Conservation (phyloP, 768 basidiomycete species). For the Trametes punicea region DNA sequence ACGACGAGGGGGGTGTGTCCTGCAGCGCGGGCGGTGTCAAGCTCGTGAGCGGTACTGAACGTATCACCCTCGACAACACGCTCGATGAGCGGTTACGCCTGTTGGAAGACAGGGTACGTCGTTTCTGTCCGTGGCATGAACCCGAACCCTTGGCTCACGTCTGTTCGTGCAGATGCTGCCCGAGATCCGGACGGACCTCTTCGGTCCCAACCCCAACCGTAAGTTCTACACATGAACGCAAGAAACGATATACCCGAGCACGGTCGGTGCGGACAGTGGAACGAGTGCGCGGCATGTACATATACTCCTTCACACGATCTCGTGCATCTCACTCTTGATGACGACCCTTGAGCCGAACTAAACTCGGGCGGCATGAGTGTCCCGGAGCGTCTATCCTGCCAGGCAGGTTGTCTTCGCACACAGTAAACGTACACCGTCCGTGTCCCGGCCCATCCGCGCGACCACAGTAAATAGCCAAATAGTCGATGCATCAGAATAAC, state of each 20-base stretch:
- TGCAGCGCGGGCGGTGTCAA: slow-evolving; percentile 82
- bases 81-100: slow-evolving; percentile 87
- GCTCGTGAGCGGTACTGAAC: slow-evolving; percentile 63
- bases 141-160: not conserved
- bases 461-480: slow-evolving; percentile 4
- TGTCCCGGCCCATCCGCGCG: not conserved
- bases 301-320: not conserved
- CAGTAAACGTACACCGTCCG: slow-evolving; percentile 15
- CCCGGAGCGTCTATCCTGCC: too few species aligned
- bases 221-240: slow-evolving; percentile 72
- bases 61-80: slow-evolving; percentile 92
- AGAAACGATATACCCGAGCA: slow-evolving; percentile 8
- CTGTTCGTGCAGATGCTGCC: slow-evolving; percentile 75
- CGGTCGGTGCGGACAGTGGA: slow-evolving; percentile 12
- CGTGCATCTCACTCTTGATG: not conserved
- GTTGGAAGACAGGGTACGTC: slow-evolving; percentile 81
- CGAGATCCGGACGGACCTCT: slow-evolving; percentile 86
- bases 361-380: too few species aligned
- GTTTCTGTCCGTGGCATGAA: not conserved
- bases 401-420: not conserved
- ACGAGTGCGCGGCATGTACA: slow-evolving; percentile 14
- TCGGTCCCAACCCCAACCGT: slow-evolving; percentile 87
- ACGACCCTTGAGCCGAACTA: not conserved
- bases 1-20: not conserved
- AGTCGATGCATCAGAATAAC: slow-evolving; percentile 48